phyloP scores from a whole-genome alignment of 2,329 filamentous ascomycete species.

The Phoma sp. region DNA sequence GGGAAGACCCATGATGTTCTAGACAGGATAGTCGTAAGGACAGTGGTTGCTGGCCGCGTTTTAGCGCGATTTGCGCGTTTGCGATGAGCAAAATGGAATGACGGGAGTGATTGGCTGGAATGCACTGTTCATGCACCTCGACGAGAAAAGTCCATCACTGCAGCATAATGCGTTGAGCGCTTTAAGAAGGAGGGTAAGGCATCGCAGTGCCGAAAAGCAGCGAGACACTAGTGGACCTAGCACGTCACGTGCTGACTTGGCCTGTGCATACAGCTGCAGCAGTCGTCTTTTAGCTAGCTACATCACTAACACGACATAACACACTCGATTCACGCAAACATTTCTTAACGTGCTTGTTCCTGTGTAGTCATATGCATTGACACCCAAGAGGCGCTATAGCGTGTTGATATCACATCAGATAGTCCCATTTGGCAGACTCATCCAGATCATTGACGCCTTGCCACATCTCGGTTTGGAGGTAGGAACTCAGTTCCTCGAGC shows the following conservation, averaged over 20 bases:
- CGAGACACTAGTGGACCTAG: too few relatives aligned
- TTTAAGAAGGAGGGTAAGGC: too few relatives aligned
- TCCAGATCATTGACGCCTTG: conserved; percentile 30
- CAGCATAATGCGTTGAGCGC: too few relatives aligned
- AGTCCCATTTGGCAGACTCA: conserved; percentile 27
- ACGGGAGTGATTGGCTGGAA: neutral
- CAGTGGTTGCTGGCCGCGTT: neutral
- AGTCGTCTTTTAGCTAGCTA: too few relatives aligned
- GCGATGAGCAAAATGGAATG: neutral
- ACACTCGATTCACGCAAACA: too few relatives aligned
- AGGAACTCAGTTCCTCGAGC: conserved; percentile 32
- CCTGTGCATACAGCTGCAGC: too few relatives aligned
- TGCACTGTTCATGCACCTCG: neutral
- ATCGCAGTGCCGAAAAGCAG: too few relatives aligned
- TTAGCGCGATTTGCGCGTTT: conserved; percentile 1
- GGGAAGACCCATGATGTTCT: conserved; percentile 29
- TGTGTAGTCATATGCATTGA: too few relatives aligned
- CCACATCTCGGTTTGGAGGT: conserved; percentile 37
- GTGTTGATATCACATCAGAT: conserved; percentile 12
- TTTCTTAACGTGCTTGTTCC: neutral
- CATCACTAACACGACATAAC: too few relatives aligned
- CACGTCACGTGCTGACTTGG: too few relatives aligned
- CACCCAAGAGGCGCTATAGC: neutral
- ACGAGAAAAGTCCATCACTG: neutral
- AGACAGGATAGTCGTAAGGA: neutral